Evolutionary conservation across 352 stramenopile genomes (phyloP).

Genomic region (Phytophthora fragariaefolia): DNA sequence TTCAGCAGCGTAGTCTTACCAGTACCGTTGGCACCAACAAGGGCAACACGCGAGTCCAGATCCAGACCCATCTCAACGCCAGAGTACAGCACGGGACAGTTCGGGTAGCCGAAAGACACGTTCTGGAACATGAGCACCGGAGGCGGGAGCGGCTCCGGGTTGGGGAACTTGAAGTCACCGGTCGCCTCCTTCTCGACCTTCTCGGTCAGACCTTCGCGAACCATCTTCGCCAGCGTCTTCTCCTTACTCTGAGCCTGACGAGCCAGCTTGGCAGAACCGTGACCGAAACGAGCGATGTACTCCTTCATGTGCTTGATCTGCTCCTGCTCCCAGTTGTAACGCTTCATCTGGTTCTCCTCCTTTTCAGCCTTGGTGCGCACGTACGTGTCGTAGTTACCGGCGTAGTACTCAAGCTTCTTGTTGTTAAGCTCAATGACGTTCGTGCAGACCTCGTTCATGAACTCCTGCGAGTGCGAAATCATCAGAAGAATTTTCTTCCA

Average conservation of each 20-base stretch:
- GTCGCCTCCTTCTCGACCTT: slow-evolving; percentile 91
- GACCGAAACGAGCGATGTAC: slow-evolving; percentile 99
- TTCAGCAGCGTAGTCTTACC: slow-evolving; percentile 98
- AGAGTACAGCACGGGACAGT: slow-evolving; percentile 91
- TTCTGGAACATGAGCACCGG: slow-evolving; percentile 98
- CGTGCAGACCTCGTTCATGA: slow-evolving; percentile 98
- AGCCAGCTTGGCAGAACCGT: slow-evolving; percentile 97
- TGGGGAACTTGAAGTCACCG: slow-evolving; percentile 96
- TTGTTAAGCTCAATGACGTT: slow-evolving; percentile 97
- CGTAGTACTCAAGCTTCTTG: slow-evolving; percentile 97
- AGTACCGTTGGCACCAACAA: slow-evolving; percentile 97
- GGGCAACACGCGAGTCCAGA: slow-evolving; percentile 96
- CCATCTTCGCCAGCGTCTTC: slow-evolving; percentile 99
- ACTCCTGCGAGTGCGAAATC: slow-evolving; percentile 98
- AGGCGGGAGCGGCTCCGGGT: slow-evolving; percentile 94
- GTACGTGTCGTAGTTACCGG: slow-evolving; percentile 99
- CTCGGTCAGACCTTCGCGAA: slow-evolving; percentile 94
- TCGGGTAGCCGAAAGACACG: slow-evolving; percentile 96
- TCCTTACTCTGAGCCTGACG: slow-evolving; percentile 98
- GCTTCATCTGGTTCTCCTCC: slow-evolving; percentile 99
- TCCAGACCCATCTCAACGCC: slow-evolving; percentile 97
- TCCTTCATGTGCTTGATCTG: slow-evolving; percentile 99
- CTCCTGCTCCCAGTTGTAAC: slow-evolving; percentile 97
- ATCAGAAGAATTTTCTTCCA: slow-evolving; percentile 98
- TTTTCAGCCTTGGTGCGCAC: slow-evolving; percentile 96